phyloP scores from a whole-genome alignment of 495 filamentous ascomycete species.

The Penicillium soppii region DNA sequence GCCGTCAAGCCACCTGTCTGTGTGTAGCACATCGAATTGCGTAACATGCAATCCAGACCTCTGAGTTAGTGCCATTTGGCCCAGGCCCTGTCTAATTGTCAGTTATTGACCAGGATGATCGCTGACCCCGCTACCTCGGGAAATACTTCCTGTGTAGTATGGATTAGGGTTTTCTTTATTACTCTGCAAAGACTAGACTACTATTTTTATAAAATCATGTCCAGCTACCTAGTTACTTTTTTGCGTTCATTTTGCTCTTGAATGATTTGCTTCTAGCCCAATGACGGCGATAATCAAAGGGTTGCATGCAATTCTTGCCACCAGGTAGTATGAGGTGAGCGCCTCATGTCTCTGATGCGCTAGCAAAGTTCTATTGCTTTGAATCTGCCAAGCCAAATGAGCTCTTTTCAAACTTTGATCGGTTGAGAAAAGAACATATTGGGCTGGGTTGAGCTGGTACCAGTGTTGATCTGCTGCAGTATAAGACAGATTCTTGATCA shows the following conservation, averaged over 20 bases:
- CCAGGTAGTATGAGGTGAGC: slow-evolving; percentile 1
- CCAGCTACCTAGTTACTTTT: neutral
- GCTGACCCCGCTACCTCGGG: neutral
- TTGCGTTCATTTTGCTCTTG: neutral
- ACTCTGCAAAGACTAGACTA: neutral
- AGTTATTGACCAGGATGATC: neutral
- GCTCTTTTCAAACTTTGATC: neutral
- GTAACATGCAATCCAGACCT: slow-evolving; percentile 4
- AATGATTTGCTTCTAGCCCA: neutral
- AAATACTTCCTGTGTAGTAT: neutral
- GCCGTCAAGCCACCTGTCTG: neutral
- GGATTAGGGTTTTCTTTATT: neutral
- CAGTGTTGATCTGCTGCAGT: neutral
- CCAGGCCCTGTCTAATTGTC: neutral
- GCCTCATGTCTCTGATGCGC: neutral
- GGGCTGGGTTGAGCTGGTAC: neutral
- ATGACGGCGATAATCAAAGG: neutral
- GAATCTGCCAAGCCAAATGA: neutral
- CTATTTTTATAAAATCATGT: neutral
- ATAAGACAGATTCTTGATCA: neutral
- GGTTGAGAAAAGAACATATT: neutral
- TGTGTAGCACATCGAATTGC: slow-evolving; percentile 7
- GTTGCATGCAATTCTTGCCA: neutral
- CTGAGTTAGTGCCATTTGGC: neutral
- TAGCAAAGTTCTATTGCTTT: neutral